Base-by-base conservation (phyloP, 2,329 filamentous ascomycete genomes). In the Mollisiaceae sp. region DNA sequence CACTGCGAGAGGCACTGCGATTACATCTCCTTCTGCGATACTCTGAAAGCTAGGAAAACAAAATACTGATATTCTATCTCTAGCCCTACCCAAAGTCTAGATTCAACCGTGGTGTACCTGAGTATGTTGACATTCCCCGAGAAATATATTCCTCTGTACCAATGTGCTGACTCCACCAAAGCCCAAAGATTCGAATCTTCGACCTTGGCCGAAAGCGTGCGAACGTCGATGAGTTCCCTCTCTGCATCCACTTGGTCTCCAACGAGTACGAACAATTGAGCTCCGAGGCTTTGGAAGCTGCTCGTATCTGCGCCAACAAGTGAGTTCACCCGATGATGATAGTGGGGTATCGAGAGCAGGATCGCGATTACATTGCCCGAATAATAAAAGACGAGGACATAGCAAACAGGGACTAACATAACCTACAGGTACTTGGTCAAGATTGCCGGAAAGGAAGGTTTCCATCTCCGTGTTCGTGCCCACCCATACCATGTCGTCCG, bases 281-380 rank as follows among this genome's bases (percentile, higher is more conserved):
- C 82, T 98, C 95, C 78, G 95, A 99, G 88, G 95, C 95, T 81
- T 93, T 99, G 78, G 95, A 99, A 86, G 95, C 95, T 82, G 95
- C 95, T 83, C 95, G 95, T 90, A 99, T 99, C 82, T 98, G 94
- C 89, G 94, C 94, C 91, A 99, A 99, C 92, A 98, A 98, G 92
- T 96, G 70, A 76, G 75, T 75, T 58, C 24, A 62, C 59, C 66
- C 62, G 27, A 66, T 41, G 12, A 56, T 35, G 32, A 41, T 57
- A 47, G 55, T 55, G 27, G 59, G 59, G 64, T 58, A 54, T 11
- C 12, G 50, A 54, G 11, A 54, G 18, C n/a, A 35, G 24, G 50
- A 54, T 54, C 18, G 32, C 50, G 32, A 35, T 32, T 54, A 18
- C 50, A 24, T 35, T 2, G 18, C 27, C 8, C 14, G 14, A 15